A percentile compares a stretch with the other conserved stretches of the same genome.
These are phyloP conservation scores for Verbena officinalis DNA, from an alignment of 257 asterid genomes.

Conservation along the genomic window DNA sequence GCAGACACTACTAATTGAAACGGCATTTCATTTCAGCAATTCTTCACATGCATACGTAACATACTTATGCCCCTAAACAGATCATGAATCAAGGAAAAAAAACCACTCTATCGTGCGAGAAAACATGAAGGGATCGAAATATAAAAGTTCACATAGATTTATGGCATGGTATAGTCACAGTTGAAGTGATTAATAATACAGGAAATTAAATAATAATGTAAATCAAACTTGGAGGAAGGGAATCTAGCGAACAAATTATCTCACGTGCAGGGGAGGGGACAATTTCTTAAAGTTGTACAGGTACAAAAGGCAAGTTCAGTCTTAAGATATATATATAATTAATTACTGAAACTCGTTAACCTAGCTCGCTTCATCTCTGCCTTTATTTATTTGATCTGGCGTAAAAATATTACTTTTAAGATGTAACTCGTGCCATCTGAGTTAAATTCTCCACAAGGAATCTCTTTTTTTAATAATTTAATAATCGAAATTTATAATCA, in stretches of 20 bases:
- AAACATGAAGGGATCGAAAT: conserved; percentile 10
- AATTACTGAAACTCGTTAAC: conserved; percentile 26
- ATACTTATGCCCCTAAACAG: too few species aligned
- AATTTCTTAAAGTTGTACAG: conserved; percentile 33
- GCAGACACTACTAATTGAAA: too few species aligned
- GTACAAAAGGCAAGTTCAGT: conserved; percentile 29
- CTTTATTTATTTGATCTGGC: background rate
- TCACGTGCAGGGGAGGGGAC: conserved; percentile 58
- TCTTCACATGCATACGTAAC: too few species aligned
- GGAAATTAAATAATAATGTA: background rate
- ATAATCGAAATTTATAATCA: background rate
- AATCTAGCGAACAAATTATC: conserved; percentile 21
- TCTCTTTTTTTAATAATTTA: too few species aligned
- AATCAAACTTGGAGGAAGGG: background rate
- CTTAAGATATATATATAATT: conserved; percentile 21
- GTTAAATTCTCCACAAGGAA: background rate
- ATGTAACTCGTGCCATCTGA: conserved; percentile 21
- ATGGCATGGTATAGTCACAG: conserved; percentile 8
- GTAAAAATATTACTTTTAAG: background rate
- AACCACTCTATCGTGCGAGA: conserved; percentile 12
- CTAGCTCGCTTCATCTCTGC: conserved; percentile 25
- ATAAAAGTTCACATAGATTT: conserved; percentile 24
- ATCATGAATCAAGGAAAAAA: too few species aligned
- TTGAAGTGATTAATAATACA: conserved; percentile 13
- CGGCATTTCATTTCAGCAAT: too few species aligned